Percentiles rank a stretch among this genome's conserved stretches.
phyloP scores from a whole-genome alignment of 2,329 filamentous ascomycete genomes.

The Aaosphaeria arxii region DNA sequence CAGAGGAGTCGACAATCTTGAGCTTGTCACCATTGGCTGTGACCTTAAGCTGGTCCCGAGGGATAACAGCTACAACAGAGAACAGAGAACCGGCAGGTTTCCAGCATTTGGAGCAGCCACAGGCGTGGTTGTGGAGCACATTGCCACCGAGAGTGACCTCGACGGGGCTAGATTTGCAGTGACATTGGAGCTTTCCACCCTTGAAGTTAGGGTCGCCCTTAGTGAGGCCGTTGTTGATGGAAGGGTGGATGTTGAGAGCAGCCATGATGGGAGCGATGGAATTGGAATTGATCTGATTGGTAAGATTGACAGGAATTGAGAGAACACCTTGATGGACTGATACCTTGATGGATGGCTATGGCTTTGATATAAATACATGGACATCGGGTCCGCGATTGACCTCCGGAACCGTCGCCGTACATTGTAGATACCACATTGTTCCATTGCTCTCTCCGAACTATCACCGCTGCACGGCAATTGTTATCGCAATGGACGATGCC shows the following conservation, averaged over 20 bases:
- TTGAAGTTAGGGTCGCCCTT: conserved; percentile 54
- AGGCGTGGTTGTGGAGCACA: conserved; percentile 67
- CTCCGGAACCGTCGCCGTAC: too few relatives aligned
- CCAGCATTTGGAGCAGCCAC: conserved; percentile 72
- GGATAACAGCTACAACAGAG: conserved; percentile 61
- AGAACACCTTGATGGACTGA: too few relatives aligned
- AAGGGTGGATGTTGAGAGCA: conserved; percentile 43
- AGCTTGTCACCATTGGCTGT: conserved; percentile 60
- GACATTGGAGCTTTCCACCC: conserved; percentile 62
- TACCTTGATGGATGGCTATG: too few relatives aligned
- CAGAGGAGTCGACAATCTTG: conserved; percentile 50
- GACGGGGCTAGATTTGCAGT: conserved; percentile 55
- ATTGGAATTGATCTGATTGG: too few relatives aligned
- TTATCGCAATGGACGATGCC: too few relatives aligned
- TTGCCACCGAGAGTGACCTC: conserved; percentile 57
- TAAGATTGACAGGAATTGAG: too few relatives aligned
- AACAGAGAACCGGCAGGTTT: conserved; percentile 64
- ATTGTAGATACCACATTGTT: too few relatives aligned
- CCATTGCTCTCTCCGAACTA: too few relatives aligned
- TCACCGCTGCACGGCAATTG: too few relatives aligned
- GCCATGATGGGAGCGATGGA: too few relatives aligned
- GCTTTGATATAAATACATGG: too few relatives aligned
- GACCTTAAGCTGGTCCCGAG: conserved; percentile 53
- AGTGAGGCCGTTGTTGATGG: conserved; percentile 60
- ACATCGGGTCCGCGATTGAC: too few relatives aligned